phyloP scores from a whole-genome alignment of 2,329 filamentous ascomycete species.

The Myriangium duriaei region DNA sequence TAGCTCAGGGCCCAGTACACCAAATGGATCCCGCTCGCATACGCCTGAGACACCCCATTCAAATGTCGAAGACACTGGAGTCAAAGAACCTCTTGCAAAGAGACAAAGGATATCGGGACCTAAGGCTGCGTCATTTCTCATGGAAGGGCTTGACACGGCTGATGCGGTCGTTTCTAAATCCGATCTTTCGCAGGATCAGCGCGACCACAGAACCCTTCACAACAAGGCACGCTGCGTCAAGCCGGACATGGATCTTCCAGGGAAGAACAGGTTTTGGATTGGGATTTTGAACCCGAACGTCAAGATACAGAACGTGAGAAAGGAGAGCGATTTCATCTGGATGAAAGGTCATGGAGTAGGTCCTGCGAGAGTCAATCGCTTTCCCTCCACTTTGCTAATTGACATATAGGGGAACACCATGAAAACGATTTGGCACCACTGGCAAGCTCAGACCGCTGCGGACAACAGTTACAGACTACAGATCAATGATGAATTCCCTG shows the following conservation, averaged over 20 bases:
- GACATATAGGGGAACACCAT: constrained; percentile 17
- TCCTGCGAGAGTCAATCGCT: neutral
- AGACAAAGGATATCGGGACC: neutral
- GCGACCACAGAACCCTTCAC: constrained; percentile 17
- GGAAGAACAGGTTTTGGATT: constrained; percentile 22
- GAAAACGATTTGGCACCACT: constrained; percentile 20
- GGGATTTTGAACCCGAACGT: constrained; percentile 17
- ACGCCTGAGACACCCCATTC: no score
- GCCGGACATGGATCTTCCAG: constrained; percentile 14
- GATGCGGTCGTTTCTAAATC: neutral
- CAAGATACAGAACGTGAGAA: constrained; percentile 9
- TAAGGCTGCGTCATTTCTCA: neutral
- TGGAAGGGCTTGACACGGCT: neutral
- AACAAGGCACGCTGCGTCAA: constrained; percentile 12
- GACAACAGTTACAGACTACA: constrained; percentile 16
- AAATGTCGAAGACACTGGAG: no score
- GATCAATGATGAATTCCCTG: constrained; percentile 14
- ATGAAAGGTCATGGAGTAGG: constrained; percentile 20
- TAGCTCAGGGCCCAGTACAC: neutral
- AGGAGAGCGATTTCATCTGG: constrained; percentile 21
- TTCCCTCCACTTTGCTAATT: no score
- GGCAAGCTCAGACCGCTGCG: constrained; percentile 12
- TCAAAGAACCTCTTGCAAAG: neutral
- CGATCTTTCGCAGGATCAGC: neutral
- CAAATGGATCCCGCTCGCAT: neutral